Evolutionary conservation across 768 basidiomycete species (phyloP).

Genomic region (Rhizopogon salebrosus): DNA sequence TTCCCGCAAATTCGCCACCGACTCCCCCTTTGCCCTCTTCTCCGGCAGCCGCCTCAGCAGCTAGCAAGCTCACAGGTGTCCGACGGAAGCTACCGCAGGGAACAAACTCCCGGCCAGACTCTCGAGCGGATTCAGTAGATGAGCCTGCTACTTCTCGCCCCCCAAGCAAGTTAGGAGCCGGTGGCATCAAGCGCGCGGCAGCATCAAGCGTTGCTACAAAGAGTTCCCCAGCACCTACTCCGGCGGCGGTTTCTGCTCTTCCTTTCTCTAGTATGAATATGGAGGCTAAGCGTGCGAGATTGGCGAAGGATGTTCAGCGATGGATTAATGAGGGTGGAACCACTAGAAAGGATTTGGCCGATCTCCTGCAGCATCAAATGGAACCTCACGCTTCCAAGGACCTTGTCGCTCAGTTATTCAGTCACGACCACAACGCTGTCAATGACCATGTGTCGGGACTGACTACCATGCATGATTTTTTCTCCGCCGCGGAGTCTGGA

Average conservation of each 20-base stretch:
- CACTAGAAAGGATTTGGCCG: conserved; percentile 82
- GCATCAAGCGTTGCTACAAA: conserved; percentile 26
- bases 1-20: conserved; percentile 23
- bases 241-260: conserved; percentile 26
- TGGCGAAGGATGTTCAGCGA: conserved; percentile 68
- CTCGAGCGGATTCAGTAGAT: conserved; percentile 31
- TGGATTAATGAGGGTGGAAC: conserved; percentile 88
- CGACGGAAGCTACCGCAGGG: conserved; percentile 70
- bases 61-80: conserved; percentile 55
- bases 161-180: conserved; percentile 33
- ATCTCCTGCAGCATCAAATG: conserved; percentile 88
- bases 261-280: conserved; percentile 29
- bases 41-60: conserved; percentile 21
- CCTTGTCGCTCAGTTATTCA: conserved; percentile 75
- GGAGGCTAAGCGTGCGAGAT: conserved; percentile 53
- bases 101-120: conserved; percentile 42
- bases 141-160: conserved; percentile 30
- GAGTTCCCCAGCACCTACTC: conserved; percentile 25
- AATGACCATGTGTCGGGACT: conserved; percentile 88
- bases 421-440: conserved; percentile 92
- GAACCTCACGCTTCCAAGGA: conserved; percentile 77
- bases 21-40: conserved; percentile 38
- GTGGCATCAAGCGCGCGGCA: conserved; percentile 42
- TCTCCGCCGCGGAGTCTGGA: conserved; percentile 48
- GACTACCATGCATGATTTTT: conserved; percentile 70